These are phyloP conservation scores for Zopfochytrium polystomum DNA, from an alignment of 371 early-diverging fungal species.

Conservation along the genomic window DNA sequence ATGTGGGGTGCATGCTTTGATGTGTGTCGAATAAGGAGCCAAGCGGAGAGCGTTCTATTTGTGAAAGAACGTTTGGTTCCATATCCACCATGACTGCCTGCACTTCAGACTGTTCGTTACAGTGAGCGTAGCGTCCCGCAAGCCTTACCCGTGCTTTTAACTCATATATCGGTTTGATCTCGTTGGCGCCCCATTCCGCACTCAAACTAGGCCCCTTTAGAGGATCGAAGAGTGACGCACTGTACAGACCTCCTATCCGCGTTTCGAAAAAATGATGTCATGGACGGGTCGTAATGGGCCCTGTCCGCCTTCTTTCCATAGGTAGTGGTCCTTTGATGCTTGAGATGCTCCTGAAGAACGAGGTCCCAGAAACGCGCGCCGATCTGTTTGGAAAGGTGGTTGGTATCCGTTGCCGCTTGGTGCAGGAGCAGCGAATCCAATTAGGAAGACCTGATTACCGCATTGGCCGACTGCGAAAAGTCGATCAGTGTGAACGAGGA, in stretches of 20 bases:
- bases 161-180: background rate
- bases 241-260: background rate
- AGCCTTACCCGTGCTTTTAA: conserved; percentile 5
- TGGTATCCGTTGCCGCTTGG: background rate
- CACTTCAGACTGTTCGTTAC: background rate
- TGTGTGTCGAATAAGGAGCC: conserved; percentile 43
- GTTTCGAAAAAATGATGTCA: conserved; percentile 2
- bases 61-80: conserved; percentile 53
- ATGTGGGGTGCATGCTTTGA: conserved; percentile 40
- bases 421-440: background rate
- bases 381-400: conserved; percentile 38
- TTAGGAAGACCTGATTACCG: conserved; percentile 49
- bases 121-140: conserved; percentile 10
- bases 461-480: conserved; percentile 50
- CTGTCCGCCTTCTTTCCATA: too few species aligned
- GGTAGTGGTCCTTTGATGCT: background rate
- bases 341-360: conserved; percentile 51
- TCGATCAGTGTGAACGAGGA: background rate
- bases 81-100: conserved; percentile 52
- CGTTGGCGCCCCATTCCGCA: background rate
- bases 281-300: background rate
- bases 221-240: background rate
- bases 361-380: conserved; percentile 55
- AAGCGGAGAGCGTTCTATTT: conserved; percentile 34
- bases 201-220: background rate